phyloP scores from a whole-genome alignment of 2,329 filamentous ascomycete species.

The Pleoardoris graminearum region DNA sequence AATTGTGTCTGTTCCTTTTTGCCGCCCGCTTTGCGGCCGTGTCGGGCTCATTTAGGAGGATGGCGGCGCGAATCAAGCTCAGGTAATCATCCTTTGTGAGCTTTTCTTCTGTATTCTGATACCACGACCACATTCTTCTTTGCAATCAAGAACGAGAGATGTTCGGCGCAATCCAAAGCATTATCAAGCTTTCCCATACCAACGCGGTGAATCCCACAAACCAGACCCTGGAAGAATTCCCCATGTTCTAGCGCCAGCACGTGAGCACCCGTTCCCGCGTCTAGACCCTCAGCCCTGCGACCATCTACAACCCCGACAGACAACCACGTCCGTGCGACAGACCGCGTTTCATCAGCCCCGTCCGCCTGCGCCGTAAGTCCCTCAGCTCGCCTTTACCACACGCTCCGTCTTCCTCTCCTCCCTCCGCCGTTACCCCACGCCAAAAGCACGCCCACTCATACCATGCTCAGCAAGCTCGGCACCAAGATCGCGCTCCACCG shows the following conservation, averaged over 20 bases:
- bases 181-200: background rate
- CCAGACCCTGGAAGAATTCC: background rate
- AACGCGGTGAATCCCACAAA: too few relatives aligned
- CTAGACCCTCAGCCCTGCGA: background rate
- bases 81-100: background rate
- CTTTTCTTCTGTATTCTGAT: slow-evolving; percentile 5
- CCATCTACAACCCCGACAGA: slow-evolving; percentile 2
- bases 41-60: too few relatives aligned
- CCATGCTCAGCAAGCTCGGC: slow-evolving; percentile 60
- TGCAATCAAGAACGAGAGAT: background rate
- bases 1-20: too few relatives aligned
- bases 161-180: background rate
- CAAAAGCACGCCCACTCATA: slow-evolving; percentile 14
- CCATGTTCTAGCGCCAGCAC: slow-evolving; percentile 2
- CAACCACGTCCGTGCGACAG: slow-evolving; percentile 30
- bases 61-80: background rate
- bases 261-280: slow-evolving; percentile 11
- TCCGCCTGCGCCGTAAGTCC: slow-evolving; percentile 21
- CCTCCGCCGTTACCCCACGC: background rate
- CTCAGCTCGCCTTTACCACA: slow-evolving; percentile 11
- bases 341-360: slow-evolving; percentile 31
- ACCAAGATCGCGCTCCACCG: slow-evolving; percentile 64
- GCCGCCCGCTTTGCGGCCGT: too few relatives aligned
- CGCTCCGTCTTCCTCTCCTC: background rate
- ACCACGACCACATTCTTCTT: slow-evolving; percentile 1